phyloP scores from a whole-genome alignment of 768 basidiomycete genomes.

The Lactarius sanguifluus region DNA sequence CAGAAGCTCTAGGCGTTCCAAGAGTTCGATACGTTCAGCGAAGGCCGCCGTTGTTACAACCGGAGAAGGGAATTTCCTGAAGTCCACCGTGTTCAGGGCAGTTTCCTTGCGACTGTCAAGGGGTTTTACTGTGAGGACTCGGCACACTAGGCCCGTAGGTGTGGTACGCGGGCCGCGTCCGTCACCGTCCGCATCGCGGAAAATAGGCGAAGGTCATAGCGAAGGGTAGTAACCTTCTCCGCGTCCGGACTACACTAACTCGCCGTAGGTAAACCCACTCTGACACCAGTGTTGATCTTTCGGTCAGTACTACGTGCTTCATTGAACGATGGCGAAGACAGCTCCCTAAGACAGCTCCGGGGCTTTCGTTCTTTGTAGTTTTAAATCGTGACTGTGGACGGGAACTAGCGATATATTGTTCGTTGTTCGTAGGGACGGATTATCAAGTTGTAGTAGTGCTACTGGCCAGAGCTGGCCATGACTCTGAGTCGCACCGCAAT shows the following conservation, averaged over 20 bases:
- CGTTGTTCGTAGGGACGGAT: no score
- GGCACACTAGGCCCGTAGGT: slow-evolving; percentile 1
- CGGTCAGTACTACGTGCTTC: neutral
- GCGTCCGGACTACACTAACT: neutral
- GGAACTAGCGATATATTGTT: neutral
- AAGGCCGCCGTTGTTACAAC: neutral
- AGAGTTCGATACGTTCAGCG: slow-evolving; percentile 16
- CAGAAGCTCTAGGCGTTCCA: slow-evolving; percentile 10
- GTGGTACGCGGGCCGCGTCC: slow-evolving; percentile 22
- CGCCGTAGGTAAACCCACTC: neutral
- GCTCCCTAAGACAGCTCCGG: neutral
- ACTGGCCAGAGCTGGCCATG: no score
- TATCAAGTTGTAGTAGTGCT: no score
- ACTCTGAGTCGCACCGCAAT: no score
- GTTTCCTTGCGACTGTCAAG: neutral
- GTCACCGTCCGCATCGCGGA: slow-evolving; percentile 1
- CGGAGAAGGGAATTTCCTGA: neutral
- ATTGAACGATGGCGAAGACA: neutral
- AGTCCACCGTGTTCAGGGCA: neutral
- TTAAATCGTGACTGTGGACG: neutral
- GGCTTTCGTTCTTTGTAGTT: neutral
- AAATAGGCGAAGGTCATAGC: neutral
- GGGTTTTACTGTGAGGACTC: neutral
- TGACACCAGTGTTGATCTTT: neutral
- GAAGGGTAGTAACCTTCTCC: neutral